phyloP scores from a whole-genome alignment of 768 basidiomycete genomes.

The Naganishia onofrii region DNA sequence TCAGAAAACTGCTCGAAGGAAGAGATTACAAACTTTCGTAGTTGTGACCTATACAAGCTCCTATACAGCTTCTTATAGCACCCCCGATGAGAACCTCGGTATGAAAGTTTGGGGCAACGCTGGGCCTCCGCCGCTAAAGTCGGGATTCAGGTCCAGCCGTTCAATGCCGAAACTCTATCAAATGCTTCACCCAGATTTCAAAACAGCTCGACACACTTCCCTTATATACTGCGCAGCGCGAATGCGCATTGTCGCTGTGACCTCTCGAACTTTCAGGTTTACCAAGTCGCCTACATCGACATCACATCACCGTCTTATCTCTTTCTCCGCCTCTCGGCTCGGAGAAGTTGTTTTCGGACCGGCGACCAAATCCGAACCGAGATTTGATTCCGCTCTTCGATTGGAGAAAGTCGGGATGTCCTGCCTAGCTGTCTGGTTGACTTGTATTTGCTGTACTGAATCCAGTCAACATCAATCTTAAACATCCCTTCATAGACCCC shows the following conservation, averaged over 20 bases:
- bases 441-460: too few relatives aligned
- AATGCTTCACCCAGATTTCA: not conserved
- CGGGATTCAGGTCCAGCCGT: not conserved
- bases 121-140: not conserved
- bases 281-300: not conserved
- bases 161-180: not conserved
- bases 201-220: not conserved
- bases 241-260: too few relatives aligned
- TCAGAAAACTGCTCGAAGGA: too few relatives aligned
- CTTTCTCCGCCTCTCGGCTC: too few relatives aligned
- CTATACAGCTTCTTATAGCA: too few relatives aligned
- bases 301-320: not conserved
- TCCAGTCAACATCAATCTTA: too few relatives aligned
- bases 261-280: not conserved
- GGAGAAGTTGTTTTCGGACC: not conserved
- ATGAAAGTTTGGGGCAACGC: not conserved
- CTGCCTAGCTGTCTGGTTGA: not conserved
- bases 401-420: not conserved
- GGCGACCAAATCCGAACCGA: not conserved
- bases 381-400: not conserved
- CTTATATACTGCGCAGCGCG: too few relatives aligned
- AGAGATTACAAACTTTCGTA: too few relatives aligned
- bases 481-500: not conserved
- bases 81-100: too few relatives aligned
- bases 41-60: too few relatives aligned